Conservation (phyloP, 176 grass and related monocot genomes). For the Guadua angustifolia region DNA sequence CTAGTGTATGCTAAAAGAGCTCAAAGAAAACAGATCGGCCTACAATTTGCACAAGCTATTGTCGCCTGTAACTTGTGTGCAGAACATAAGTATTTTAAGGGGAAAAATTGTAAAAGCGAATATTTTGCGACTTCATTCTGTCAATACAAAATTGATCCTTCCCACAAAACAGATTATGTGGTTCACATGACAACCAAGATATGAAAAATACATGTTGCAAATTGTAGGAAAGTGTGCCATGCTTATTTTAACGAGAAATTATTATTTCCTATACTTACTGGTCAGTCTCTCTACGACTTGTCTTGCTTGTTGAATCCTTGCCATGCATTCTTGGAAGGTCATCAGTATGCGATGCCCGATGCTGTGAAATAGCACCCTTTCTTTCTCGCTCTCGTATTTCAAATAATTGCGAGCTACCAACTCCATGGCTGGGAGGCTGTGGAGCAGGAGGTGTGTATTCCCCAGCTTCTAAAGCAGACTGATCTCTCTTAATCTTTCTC, state of each 20-base stretch:
- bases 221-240: slow-evolving; percentile 21
- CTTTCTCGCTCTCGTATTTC: slow-evolving; percentile 86
- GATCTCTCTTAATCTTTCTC: slow-evolving; percentile 80
- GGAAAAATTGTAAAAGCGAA: neutral
- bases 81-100: slow-evolving; percentile 2
- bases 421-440: slow-evolving; percentile 56
- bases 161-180: neutral
- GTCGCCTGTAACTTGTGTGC: neutral
- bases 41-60: slow-evolving; percentile 6
- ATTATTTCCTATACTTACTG: slow-evolving; percentile 71
- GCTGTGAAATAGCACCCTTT: slow-evolving; percentile 71
- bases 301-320: slow-evolving; percentile 83
- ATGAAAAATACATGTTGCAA: slow-evolving; percentile 7
- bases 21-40: neutral
- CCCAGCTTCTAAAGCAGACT: slow-evolving; percentile 72
- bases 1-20: slow-evolving; percentile 32
- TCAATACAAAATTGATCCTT: slow-evolving; percentile 6
- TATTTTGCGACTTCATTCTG: neutral
- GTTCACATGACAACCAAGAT: slow-evolving; percentile 5
- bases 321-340: slow-evolving; percentile 78
- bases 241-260: slow-evolving; percentile 39
- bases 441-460: slow-evolving; percentile 77
- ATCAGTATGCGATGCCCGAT: slow-evolving; percentile 64
- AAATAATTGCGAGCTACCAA: slow-evolving; percentile 49
- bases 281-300: slow-evolving; percentile 82